Base-by-base conservation (phyloP, 495 filamentous ascomycete genomes). In the Bryoglossum gracile region DNA sequence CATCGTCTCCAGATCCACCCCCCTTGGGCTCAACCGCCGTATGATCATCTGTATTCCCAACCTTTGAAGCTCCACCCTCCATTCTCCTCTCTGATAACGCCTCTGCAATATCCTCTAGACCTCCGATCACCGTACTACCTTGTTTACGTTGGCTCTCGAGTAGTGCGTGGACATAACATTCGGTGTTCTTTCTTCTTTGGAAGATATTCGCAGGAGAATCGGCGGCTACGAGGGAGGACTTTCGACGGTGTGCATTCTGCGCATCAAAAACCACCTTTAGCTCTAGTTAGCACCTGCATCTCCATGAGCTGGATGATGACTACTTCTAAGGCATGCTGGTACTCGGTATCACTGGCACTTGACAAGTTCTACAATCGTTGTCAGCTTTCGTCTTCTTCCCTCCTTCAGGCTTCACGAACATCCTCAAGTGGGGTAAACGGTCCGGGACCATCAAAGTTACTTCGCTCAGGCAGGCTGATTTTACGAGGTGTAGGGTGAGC, bases 101-200 rank as follows among this genome's bases (percentile, higher is more conserved):
- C 34, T 55, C 43, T 35, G 52, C 57, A n/a, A 59, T 59, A 16
- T 46, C 43, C 14, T 55, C 50, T 3, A 59, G 53, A 1, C 51
- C 56, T 23, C 48, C 39, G 42, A 25, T 37, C 5, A 26, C 11
- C 4, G 11, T 3, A 36, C 30, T 21, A 13, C 49, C 45, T 16
- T 54, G 50, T 43, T 46, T 45, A 19, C 51, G 30, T 23, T 56
- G 55, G 8, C 45, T 50, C 43, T 82, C 84, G 23, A 95, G 79
- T 6, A 95, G 73, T 17, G 83, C 76, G 62, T 95, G 89, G 4
- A 95, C 87, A 50, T 90, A 81, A 60, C 89, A 95, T 47, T 85
- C 78, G 0, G 84, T 89, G 8, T 65, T 71, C 39, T 71, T 69
- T 14, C 68, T 53, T 25, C 64, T 64, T n/a, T 71, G 63, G 43